Evolutionary conservation across 768 basidiomycete species (phyloP).

Genomic region (Suillus alpinus): DNA sequence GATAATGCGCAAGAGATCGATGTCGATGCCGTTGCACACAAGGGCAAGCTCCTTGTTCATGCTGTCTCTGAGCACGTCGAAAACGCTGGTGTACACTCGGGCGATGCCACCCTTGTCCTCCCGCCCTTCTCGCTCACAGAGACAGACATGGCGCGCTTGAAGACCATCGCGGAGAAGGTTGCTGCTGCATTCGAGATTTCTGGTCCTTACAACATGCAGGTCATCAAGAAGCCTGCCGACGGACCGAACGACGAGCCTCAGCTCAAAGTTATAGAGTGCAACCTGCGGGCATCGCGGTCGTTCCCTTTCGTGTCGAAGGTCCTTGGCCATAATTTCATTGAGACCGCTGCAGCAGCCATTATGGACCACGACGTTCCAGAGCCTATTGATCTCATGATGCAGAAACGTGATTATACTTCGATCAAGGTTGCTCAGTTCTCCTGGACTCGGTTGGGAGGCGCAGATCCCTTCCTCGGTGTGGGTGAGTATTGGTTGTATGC

Average conservation of each 20-base stretch:
- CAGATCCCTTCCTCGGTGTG: slow-evolving; percentile 95
- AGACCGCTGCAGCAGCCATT: slow-evolving; percentile 87
- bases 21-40: slow-evolving; percentile 93
- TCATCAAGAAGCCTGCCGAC: slow-evolving; percentile 78
- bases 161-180: slow-evolving; percentile 93
- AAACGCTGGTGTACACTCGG: slow-evolving; percentile 97
- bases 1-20: slow-evolving; percentile 98
- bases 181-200: slow-evolving; percentile 94
- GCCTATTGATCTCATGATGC: slow-evolving; percentile 88
- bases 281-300: slow-evolving; percentile 93
- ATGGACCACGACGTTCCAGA: slow-evolving; percentile 83
- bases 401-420: slow-evolving; percentile 85
- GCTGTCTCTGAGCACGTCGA: slow-evolving; percentile 98
- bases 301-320: slow-evolving; percentile 99
- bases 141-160: slow-evolving; percentile 81
- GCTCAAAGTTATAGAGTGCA: slow-evolving; percentile 98
- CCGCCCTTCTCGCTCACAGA: slow-evolving; percentile 84
- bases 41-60: slow-evolving; percentile 89
- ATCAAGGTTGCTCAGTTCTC: slow-evolving; percentile 99
- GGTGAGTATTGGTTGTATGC: slow-evolving; percentile 47
- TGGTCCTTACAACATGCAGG: slow-evolving; percentile 99
- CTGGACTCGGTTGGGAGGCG: slow-evolving; percentile 94
- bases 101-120: slow-evolving; percentile 95
- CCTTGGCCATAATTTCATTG: slow-evolving; percentile 95
- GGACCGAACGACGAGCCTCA: slow-evolving; percentile 52